A percentile compares a stretch with the other conserved stretches of the same genome.
Evolutionary conservation across 495 filamentous ascomycete genomes (phyloP).

Genomic region (Aspergillus biplanus): DNA sequence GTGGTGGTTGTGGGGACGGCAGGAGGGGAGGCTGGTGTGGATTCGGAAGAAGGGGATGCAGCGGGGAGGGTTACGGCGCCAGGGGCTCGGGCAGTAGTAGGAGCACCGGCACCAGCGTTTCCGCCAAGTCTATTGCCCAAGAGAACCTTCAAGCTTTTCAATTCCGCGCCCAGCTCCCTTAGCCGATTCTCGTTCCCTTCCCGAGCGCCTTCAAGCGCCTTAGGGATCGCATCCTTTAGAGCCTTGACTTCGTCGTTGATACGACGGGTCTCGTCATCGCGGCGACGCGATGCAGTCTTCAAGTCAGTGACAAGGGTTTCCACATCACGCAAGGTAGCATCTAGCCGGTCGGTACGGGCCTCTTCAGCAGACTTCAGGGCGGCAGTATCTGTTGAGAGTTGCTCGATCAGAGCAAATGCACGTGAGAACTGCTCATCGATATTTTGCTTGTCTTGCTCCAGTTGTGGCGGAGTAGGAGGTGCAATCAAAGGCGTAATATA

Average conservation of each 20-base stretch:
- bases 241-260: conserved; percentile 85
- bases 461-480: conserved; percentile 87
- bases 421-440: conserved; percentile 92
- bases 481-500: conserved; percentile 90
- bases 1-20: conserved; percentile 26
- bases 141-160: conserved; percentile 90
- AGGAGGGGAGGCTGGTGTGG: conserved; percentile 8
- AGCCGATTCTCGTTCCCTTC: conserved; percentile 78
- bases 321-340: conserved; percentile 79
- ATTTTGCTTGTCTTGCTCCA: conserved; percentile 88
- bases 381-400: conserved; percentile 86
- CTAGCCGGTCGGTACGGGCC: conserved; percentile 80
- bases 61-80: conserved; percentile 32
- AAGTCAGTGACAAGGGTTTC: conserved; percentile 80
- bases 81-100: conserved; percentile 38
- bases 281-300: conserved; percentile 73
- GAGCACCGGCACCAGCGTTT: conserved; percentile 34
- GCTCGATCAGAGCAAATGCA: conserved; percentile 89
- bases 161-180: conserved; percentile 81
- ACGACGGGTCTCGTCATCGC: conserved; percentile 83
- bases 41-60: conserved; percentile 29
- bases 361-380: conserved; percentile 83
- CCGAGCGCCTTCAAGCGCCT: conserved; percentile 84
- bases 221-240: conserved; percentile 82
- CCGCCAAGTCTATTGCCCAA: conserved; percentile 77